Conservation (phyloP, 176 grass and related monocot genomes). For the Tillandsia leiboldiana region DNA sequence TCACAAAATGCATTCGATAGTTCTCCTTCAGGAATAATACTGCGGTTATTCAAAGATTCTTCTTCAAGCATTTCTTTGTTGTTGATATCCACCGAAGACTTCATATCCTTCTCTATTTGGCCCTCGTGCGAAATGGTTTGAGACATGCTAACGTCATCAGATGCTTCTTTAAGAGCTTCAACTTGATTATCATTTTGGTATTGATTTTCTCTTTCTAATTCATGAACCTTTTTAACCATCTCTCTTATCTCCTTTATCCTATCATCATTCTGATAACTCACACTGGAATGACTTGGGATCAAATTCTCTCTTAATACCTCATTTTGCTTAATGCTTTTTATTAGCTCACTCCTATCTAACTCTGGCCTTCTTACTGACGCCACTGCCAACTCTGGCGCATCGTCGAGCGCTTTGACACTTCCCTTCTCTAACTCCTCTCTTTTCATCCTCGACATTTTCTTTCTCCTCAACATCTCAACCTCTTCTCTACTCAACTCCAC, state of each 20-base stretch:
- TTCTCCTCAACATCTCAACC: conserved; percentile 32
- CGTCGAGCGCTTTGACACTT: conserved; percentile 12
- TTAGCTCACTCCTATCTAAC: conserved; percentile 20
- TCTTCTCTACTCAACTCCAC: conserved; percentile 21
- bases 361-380: conserved; percentile 6
- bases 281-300: background rate
- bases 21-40: background rate
- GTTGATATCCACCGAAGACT: conserved; percentile 1
- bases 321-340: conserved; percentile 12
- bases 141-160: conserved; percentile 3
- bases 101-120: background rate
- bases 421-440: conserved; percentile 21
- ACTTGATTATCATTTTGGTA: conserved; percentile 8
- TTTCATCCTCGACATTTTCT: conserved; percentile 20
- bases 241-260: conserved; percentile 29
- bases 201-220: conserved; percentile 16
- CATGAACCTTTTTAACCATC: conserved; percentile 22
- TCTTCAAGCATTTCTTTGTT: background rate
- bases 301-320: conserved; percentile 10
- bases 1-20: background rate
- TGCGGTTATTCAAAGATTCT: background rate
- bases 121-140: background rate
- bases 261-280: background rate
- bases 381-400: conserved; percentile 5
- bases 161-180: background rate